These are phyloP conservation scores for Triticum turgidum DNA, from an alignment of 176 grass and related monocot genomes.

Conservation along the genomic window DNA sequence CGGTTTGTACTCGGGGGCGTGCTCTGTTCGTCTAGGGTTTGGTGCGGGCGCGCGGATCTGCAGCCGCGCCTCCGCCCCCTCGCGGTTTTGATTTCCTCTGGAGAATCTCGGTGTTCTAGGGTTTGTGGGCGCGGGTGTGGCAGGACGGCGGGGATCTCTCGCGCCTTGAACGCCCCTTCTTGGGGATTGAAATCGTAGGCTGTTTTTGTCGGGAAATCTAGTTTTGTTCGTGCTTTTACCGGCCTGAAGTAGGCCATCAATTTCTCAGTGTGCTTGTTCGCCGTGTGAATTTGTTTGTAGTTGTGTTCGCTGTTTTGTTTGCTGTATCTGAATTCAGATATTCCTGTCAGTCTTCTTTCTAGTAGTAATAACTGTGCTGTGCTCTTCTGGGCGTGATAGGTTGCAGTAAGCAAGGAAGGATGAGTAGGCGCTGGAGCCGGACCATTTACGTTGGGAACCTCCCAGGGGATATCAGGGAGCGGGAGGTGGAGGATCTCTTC, in stretches of 20 bases:
- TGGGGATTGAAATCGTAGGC: not conserved
- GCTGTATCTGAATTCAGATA: not conserved
- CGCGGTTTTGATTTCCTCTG: not conserved
- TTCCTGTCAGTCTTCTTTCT: too few relatives aligned
- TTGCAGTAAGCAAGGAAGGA: constrained; percentile 35
- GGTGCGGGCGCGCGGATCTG: constrained; percentile 1
- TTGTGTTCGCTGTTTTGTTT: not conserved
- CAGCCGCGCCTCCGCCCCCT: not conserved
- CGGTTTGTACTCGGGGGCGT: not conserved
- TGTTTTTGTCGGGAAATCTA: not conserved
- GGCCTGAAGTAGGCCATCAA: not conserved
- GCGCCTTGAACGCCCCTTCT: not conserved
- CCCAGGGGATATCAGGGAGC: constrained; percentile 75
- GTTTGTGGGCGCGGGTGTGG: not conserved
- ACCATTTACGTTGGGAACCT: constrained; percentile 85
- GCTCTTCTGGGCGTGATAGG: not conserved
- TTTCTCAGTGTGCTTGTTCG: not conserved
- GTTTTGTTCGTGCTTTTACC: not conserved
- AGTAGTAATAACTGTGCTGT: not conserved
- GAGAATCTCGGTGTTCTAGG: not conserved
- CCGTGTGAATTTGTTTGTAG: not conserved
- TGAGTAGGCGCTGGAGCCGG: constrained; percentile 67
- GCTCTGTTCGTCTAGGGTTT: not conserved
- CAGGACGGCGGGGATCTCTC: not conserved
- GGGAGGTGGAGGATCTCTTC: constrained; percentile 84